A percentile compares a stretch with the other conserved stretches of the same genome.
Conservation (phyloP, 2,329 filamentous ascomycete genomes). For the Aureobasidium melanogenum region DNA sequence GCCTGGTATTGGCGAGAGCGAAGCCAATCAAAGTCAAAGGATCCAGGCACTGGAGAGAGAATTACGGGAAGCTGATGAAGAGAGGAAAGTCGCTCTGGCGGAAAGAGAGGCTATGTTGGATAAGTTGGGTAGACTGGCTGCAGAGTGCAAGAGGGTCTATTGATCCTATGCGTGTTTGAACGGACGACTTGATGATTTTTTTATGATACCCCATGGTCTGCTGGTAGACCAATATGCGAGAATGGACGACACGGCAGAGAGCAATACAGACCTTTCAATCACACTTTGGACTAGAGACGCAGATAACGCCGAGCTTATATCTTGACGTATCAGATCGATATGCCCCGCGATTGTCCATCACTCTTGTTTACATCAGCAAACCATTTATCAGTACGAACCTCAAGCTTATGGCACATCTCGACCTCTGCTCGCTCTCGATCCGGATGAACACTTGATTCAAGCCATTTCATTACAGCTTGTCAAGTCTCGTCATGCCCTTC, state of each 20-base stretch:
- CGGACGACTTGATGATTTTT: not conserved
- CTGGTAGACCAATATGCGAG: not conserved
- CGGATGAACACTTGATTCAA: too few species aligned
- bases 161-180: slow-evolving; percentile 5
- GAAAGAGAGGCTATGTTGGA: slow-evolving; percentile 35
- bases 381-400: too few species aligned
- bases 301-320: not conserved
- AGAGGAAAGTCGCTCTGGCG: slow-evolving; percentile 31
- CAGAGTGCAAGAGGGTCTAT: slow-evolving; percentile 28
- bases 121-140: slow-evolving; percentile 40
- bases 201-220: not conserved
- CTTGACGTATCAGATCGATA: too few species aligned
- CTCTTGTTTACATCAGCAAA: not conserved
- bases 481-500: not conserved
- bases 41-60: slow-evolving; percentile 37
- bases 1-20: slow-evolving; percentile 69
- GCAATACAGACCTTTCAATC: not conserved
- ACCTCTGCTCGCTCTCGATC: too few species aligned
- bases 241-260: not conserved
- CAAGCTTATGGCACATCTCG: too few species aligned
- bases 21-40: slow-evolving; percentile 62
- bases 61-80: slow-evolving; percentile 33
- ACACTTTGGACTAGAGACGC: not conserved
- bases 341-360: not conserved
- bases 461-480: not conserved